phyloP scores from a whole-genome alignment of 1,139 yeast species.

The Sugiyamaella xylanicola region DNA sequence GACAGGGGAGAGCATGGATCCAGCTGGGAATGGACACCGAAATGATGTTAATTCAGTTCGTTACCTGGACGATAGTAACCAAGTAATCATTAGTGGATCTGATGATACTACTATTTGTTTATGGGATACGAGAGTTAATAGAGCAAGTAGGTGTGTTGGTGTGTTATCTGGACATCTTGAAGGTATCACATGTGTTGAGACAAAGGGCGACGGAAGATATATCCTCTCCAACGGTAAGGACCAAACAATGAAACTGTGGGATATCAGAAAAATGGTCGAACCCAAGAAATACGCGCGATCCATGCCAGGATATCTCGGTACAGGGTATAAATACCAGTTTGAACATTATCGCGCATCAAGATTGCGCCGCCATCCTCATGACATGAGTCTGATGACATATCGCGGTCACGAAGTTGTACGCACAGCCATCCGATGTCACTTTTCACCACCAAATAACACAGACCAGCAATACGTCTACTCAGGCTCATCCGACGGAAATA shows the following conservation, averaged over 20 bases:
- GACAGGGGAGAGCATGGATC: slow-evolving; percentile 16
- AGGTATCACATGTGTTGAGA: slow-evolving; percentile 40
- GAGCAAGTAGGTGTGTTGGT: slow-evolving; percentile 58
- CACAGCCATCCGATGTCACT: slow-evolving; percentile 41
- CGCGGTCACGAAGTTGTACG: slow-evolving; percentile 39
- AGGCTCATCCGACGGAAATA: slow-evolving; percentile 40
- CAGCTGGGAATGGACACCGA: slow-evolving; percentile 14
- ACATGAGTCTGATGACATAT: slow-evolving; percentile 39
- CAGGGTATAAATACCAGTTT: slow-evolving; percentile 38
- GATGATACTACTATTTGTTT: slow-evolving; percentile 81
- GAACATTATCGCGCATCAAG: slow-evolving; percentile 33
- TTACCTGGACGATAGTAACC: slow-evolving; percentile 74
- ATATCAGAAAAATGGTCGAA: slow-evolving; percentile 32
- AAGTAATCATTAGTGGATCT: slow-evolving; percentile 74
- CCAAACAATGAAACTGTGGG: slow-evolving; percentile 42
- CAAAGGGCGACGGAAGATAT: slow-evolving; percentile 37
- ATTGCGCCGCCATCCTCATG: slow-evolving; percentile 34
- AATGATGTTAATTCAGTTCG: slow-evolving; percentile 60
- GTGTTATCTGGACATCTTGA: slow-evolving; percentile 74
- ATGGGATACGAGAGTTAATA: slow-evolving; percentile 66
- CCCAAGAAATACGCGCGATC: slow-evolving; percentile 11
- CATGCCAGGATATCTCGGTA: slow-evolving; percentile 17
- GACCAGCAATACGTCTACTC: slow-evolving; percentile 40
- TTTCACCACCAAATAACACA: slow-evolving; percentile 38
- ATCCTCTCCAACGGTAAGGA: slow-evolving; percentile 41